These are phyloP conservation scores for Scalesia atractyloides DNA, from an alignment of 129 eudicot species.

Conservation along the genomic window DNA sequence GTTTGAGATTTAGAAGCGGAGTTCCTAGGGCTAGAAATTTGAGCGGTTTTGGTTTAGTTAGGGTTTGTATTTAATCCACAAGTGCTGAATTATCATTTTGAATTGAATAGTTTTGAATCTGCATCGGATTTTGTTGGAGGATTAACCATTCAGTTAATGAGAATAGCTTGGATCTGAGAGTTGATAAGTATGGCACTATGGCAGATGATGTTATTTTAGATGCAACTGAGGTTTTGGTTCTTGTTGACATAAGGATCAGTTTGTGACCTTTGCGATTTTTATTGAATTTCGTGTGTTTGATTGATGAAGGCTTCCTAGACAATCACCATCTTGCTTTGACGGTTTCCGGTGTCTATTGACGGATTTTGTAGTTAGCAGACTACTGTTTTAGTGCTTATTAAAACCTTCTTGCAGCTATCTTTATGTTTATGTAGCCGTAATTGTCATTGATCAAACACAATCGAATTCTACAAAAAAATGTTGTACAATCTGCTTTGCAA, in stretches of 20 bases:
- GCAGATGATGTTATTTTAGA: neutral
- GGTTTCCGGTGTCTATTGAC: neutral
- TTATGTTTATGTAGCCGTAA: neutral
- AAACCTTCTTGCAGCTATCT: neutral
- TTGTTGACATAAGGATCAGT: neutral
- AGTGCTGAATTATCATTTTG: neutral
- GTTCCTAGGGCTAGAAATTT: constrained; percentile 16
- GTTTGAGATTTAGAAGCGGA: neutral
- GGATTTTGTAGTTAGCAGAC: neutral
- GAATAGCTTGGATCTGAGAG: neutral
- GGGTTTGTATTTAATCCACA: neutral
- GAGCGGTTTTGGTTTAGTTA: neutral
- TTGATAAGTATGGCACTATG: neutral
- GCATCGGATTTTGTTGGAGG: neutral
- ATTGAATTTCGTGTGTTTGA: neutral
- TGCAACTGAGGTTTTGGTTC: neutral
- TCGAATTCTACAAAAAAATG: neutral
- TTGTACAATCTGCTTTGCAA: neutral
- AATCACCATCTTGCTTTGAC: neutral
- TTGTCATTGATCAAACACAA: neutral
- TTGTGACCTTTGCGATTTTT: neutral
- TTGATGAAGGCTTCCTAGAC: neutral
- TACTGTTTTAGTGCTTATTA: neutral
- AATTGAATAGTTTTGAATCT: neutral
- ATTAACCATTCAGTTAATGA: neutral